A percentile compares a stretch with the other conserved stretches of the same genome.
Conservation (phyloP, 305 asterid species). For the Fraxinus paxiana region DNA sequence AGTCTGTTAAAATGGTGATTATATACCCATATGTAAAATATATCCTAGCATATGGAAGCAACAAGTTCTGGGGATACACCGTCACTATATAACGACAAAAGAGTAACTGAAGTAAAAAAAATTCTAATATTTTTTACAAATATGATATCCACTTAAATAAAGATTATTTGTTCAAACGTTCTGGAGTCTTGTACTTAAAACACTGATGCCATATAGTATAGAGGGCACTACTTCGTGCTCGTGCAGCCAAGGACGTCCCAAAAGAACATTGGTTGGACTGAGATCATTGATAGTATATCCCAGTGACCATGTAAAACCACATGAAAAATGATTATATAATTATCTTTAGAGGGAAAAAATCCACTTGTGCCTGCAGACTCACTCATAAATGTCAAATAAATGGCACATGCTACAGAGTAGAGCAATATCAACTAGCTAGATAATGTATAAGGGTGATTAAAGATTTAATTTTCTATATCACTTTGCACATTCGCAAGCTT, state of each 20-base stretch:
- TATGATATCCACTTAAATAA: not conserved
- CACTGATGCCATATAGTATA: too few relatives aligned
- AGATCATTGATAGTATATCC: too few relatives aligned
- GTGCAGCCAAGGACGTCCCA: too few relatives aligned
- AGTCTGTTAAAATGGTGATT: slow-evolving; percentile 2
- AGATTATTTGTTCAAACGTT: not conserved
- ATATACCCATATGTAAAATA: not conserved
- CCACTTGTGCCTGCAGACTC: not conserved
- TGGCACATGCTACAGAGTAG: not conserved
- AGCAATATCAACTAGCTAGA: not conserved
- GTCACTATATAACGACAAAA: not conserved
- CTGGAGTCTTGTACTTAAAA: too few relatives aligned
- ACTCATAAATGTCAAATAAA: not conserved
- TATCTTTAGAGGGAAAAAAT: not conserved
- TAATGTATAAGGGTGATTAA: not conserved
- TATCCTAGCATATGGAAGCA: slow-evolving; percentile 3
- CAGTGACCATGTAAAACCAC: not conserved
- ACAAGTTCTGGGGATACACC: not conserved
- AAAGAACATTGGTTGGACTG: too few relatives aligned
- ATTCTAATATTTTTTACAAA: not conserved
- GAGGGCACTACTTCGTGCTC: too few relatives aligned
- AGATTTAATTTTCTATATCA: not conserved
- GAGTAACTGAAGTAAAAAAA: not conserved
- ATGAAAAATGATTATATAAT: not conserved
- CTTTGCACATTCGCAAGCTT: not conserved